Conservation (phyloP, 2,329 filamentous ascomycete genomes). For the Fulvia fulva region DNA sequence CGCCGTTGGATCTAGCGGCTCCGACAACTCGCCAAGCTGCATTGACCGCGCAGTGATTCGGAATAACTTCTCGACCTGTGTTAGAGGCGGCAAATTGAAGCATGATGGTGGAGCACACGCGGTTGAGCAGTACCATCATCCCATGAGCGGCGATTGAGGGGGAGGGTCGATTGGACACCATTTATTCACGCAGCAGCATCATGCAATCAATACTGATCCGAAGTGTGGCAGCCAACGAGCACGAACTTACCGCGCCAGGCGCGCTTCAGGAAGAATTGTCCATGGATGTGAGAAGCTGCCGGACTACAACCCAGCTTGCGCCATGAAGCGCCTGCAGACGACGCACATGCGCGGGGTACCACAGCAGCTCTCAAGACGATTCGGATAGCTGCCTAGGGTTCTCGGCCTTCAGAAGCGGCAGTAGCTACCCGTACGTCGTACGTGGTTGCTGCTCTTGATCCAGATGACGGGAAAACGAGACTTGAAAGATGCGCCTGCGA, state of each 20-base stretch:
- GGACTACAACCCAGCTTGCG: neutral
- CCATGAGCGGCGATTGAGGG: neutral
- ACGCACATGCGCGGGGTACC: neutral
- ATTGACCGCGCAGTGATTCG: neutral
- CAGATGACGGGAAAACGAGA: too few relatives aligned
- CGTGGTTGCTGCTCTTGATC: too few relatives aligned
- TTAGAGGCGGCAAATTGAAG: neutral
- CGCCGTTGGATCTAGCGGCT: neutral
- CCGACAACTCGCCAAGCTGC: neutral
- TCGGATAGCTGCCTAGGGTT: neutral
- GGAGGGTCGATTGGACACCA: neutral
- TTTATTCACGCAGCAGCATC: neutral
- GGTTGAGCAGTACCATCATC: neutral
- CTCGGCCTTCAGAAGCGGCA: neutral
- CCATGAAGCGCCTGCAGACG: neutral
- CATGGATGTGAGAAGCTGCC: neutral
- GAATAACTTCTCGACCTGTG: neutral
- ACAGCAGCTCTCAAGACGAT: neutral
- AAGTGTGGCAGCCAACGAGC: neutral
- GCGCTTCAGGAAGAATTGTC: neutral
- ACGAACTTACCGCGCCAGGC: neutral
- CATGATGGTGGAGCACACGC: neutral
- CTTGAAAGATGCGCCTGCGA: neutral
- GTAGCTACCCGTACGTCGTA: neutral
- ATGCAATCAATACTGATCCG: neutral